Percentiles rank a stretch among this genome's conserved stretches.
Conservation (phyloP, 192 early-diverging fungal genomes). For the Coemansia sp. region DNA sequence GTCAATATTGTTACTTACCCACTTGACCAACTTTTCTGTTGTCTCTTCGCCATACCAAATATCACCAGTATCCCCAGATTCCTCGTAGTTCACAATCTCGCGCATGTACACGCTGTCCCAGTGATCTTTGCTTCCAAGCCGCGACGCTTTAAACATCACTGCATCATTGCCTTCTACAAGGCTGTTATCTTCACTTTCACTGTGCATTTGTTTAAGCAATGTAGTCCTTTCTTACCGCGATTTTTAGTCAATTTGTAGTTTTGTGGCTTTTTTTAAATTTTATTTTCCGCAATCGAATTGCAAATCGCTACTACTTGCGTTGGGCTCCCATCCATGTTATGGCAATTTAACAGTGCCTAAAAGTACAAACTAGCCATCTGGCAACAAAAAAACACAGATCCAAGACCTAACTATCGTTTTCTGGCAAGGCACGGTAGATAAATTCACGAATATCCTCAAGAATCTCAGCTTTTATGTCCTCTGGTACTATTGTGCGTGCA, state of each 20-base stretch:
- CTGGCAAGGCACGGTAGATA: conserved; percentile 41
- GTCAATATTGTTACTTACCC: conserved; percentile 60
- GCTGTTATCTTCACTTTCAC: conserved; percentile 1
- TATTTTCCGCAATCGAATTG: no score
- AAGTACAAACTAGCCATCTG: conserved; percentile 1
- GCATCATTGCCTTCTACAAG: background rate
- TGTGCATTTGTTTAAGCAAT: conserved; percentile 5
- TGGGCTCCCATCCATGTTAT: background rate
- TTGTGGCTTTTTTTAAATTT: no score
- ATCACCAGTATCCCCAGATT: conserved; percentile 87
- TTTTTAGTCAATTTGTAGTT: no score
- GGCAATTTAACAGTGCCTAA: background rate
- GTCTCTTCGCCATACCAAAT: conserved; percentile 89
- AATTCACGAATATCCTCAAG: conserved; percentile 49
- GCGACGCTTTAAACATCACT: conserved; percentile 39
- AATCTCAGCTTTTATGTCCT: conserved; percentile 48
- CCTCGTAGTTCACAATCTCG: conserved; percentile 77
- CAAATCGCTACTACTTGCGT: no score
- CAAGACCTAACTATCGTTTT: conserved; percentile 22
- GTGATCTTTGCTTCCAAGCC: conserved; percentile 52
- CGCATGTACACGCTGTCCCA: conserved; percentile 84
- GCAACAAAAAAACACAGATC: no score
- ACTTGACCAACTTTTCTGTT: conserved; percentile 84
- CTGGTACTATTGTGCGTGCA: conserved; percentile 41
- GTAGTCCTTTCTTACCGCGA: no score